Conservation (phyloP, 768 basidiomycete genomes). For the Neoboletus brunneissimus region DNA sequence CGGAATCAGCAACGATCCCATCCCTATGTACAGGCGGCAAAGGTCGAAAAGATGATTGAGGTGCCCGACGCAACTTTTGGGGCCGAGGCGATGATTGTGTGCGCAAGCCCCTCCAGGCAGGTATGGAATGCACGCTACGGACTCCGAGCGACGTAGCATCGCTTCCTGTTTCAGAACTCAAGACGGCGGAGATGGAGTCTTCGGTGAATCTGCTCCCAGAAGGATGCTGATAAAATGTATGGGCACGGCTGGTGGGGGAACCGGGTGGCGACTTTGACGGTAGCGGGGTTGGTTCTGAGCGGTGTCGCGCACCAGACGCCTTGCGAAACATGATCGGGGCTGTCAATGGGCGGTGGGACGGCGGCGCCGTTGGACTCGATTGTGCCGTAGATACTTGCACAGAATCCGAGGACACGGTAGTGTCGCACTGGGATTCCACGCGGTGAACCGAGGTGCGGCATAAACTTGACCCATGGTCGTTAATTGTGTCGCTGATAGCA, state of each 20-base stretch:
- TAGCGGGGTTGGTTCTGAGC: conserved; percentile 7
- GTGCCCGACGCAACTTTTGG: conserved; percentile 18
- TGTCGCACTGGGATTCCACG: neutral
- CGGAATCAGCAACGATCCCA: neutral
- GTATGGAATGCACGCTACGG: neutral
- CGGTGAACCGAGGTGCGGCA: neutral
- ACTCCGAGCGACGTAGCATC: conserved; percentile 7
- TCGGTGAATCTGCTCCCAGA: conserved; percentile 32
- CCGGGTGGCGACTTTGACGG: conserved; percentile 13
- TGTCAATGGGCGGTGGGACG: neutral
- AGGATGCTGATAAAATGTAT: conserved; percentile 12
- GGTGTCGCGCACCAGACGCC: conserved; percentile 2
- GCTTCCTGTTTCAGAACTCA: conserved; percentile 28
- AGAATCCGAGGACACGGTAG: neutral
- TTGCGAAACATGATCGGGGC: conserved; percentile 20
- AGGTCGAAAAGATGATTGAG: neutral
- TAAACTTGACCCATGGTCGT: neutral
- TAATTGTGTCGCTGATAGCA: neutral
- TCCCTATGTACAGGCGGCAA: neutral
- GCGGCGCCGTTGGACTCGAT: neutral
- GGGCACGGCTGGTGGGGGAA: conserved; percentile 11
- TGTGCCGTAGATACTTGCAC: neutral
- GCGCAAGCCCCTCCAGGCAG: conserved; percentile 4
- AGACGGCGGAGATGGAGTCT: conserved; percentile 21
- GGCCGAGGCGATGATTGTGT: conserved; percentile 10